These are phyloP conservation scores for Colletotrichum brevisporum DNA, from an alignment of 2,329 filamentous ascomycete genomes.

Conservation along the genomic window DNA sequence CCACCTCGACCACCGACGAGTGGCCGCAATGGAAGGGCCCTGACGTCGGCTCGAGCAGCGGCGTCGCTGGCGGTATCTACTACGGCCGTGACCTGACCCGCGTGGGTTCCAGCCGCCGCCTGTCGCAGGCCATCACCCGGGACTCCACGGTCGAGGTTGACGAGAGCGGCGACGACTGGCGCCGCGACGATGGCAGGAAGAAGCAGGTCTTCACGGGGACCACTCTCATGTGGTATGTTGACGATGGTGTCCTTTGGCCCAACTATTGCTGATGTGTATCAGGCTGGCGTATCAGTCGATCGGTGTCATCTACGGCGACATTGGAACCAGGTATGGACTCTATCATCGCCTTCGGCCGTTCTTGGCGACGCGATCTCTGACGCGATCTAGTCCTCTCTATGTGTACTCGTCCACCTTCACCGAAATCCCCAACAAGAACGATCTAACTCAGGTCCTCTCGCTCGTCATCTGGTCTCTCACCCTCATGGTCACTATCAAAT, in stretches of 20 bases:
- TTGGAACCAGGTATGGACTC: conserved; percentile 60
- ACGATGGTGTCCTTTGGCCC: accelerated
- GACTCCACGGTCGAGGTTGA: conserved; percentile 47
- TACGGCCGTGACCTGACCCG: conserved; percentile 41
- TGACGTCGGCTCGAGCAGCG: conserved; percentile 38
- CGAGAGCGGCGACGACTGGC: conserved; percentile 49
- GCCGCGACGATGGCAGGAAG: conserved; percentile 49
- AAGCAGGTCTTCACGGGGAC: conserved; percentile 55
- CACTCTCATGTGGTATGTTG: conserved; percentile 50
- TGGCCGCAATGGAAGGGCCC: conserved; percentile 23
- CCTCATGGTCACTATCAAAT: conserved; percentile 79
- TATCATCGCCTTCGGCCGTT: no score
- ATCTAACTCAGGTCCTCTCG: conserved; percentile 75
- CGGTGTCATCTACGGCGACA: conserved; percentile 79
- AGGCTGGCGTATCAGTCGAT: conserved; percentile 75
- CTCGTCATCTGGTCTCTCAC: conserved; percentile 79
- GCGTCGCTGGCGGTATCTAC: conserved; percentile 42
- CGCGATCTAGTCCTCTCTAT: conserved; percentile 70
- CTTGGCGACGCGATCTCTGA: background rate
- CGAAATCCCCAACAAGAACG: conserved; percentile 66
- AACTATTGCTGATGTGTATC: background rate
- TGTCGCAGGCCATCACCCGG: conserved; percentile 43
- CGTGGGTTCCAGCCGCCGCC: conserved; percentile 41
- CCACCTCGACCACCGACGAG: conserved; percentile 32
- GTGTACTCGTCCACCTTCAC: conserved; percentile 79